Base-by-base conservation (phyloP, 2,329 filamentous ascomycete species). In the Paraconiothyrium sp. region DNA sequence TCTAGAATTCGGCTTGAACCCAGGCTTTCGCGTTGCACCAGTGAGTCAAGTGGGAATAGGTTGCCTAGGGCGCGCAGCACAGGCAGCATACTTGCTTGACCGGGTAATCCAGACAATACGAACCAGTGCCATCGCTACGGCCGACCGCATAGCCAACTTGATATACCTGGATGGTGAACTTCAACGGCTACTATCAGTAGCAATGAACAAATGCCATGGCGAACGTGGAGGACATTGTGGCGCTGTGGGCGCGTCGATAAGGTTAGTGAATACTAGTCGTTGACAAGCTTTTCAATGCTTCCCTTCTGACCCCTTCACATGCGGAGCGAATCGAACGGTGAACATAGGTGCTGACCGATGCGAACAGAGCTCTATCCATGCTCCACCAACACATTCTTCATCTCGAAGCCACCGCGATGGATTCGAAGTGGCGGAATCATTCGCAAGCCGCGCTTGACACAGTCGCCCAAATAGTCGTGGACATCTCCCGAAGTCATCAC, bases 401-500 rank as follows among this genome's bases (percentile, higher is more conserved):
- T 9, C 55, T 54, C 1, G 48, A 61, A 24, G 30, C 48, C 22
- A 49, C 24, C 2, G 14, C 54, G 24, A 43, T 32, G 4, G 55
- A 49, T 43, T 48, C 48, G 7, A 49, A 49, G 13, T 54, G 41
- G 37, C 16, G 48, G 13, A 22, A 58, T 16, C 59, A 54, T 58
- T 61, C 59, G 7, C 37, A 61, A 44, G 46, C 49, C 43, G 59
- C 59, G 16, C 41, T 58, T 10, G 50, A 50, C 22, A 61, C 59
- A 16, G 48, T 58, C 14, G 55, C 59, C 14, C 59, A 61, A 35
- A 61, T 58, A 43, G 37, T 61, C 2, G 48, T 61, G 9, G 59
- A 61, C 44, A 61, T 61, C 44, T 56, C 59, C 22, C 54, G 59
- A 39, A 61, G 49, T 49, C 55, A 61, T 39, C 48, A 41, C n/a